Evolutionary conservation across 2,329 filamentous ascomycete genomes (phyloP), one percentile per base, ranked within the genome.

Genomic region (Aspergillus phoenicis): DNA sequence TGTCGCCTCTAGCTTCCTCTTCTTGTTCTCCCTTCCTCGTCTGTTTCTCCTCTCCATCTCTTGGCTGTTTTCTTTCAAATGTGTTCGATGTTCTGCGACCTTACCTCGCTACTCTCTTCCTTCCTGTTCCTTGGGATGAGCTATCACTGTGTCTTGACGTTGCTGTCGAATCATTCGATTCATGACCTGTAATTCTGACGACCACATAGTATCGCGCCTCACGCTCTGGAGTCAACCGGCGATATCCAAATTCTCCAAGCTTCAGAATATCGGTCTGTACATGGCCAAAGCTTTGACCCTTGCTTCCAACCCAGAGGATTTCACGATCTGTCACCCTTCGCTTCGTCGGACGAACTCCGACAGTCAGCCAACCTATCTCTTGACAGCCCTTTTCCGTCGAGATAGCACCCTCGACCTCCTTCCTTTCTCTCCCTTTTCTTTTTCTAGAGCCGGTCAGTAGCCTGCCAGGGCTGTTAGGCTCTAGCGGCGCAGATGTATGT

Each of bases 401-500:
- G 52, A 53, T 36, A 30, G 58, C 30, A 47, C 4, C 52, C n/a
- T 53, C 55, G 22, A 39, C 24, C 52, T 38, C 22, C 20, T 49
- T 30, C 33, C 43, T 38, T 51, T 11, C 13, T 8, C 8, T 45
- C 17, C 20, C 62, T 8, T n/a, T 51, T 36, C 30, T n/a, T n/a
- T 52, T 54, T 52, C 45, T 43, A 61, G 26, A 38, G 39, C 60
- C 51, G 56, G 47, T 64, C 60, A 68, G 66, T 65, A 70, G 70
- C 73, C 87, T 87, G 87, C 86, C 86, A 87, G 87, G 85, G 88
- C 87, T 87, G 84, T 61, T 60, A 63, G 84, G 87, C 87, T 90
- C 88, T 90, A 87, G 88, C 87, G 86, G 86, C 84, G 86, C 86
- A 86, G 71, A 89, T 89, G 87, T 79, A 85, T 85, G 80, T 85